Conservation (phyloP, 2,329 filamentous ascomycete species). For the Coleophoma cylindrospora region DNA sequence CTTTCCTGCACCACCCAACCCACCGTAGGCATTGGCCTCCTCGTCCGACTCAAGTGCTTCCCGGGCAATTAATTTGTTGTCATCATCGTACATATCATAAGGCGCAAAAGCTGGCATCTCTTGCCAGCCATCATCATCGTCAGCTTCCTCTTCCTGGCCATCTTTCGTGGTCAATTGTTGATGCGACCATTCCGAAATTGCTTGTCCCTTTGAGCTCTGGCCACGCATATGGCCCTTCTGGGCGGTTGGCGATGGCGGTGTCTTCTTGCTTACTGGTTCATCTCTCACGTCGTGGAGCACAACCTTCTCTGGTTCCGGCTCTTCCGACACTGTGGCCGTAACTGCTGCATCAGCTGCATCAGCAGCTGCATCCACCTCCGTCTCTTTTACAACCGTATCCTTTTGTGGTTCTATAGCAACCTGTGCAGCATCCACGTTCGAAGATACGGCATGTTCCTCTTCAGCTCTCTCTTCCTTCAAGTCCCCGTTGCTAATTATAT, state of each 20-base stretch:
- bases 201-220: slow-evolving; percentile 16
- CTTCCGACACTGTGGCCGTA: slow-evolving; percentile 1
- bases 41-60: slow-evolving; percentile 70
- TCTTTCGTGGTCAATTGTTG: slow-evolving; percentile 60
- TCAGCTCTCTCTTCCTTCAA: neutral
- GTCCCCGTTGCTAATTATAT: neutral
- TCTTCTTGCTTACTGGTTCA: slow-evolving; percentile 3
- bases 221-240: slow-evolving; percentile 12
- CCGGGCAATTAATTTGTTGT: slow-evolving; percentile 79
- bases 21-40: slow-evolving; percentile 63
- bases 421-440: neutral
- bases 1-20: slow-evolving; percentile 83
- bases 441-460: neutral
- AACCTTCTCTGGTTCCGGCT: neutral
- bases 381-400: neutral
- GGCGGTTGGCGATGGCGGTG: neutral
- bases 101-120: slow-evolving; percentile 89
- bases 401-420: neutral
- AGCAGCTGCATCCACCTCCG: neutral
- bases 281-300: slow-evolving; percentile 6
- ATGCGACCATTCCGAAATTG: slow-evolving; percentile 81
- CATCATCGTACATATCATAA: slow-evolving; percentile 94
- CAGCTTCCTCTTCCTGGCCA: slow-evolving; percentile 40
- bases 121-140: slow-evolving; percentile 77
- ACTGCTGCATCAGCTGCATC: neutral